Evolutionary conservation across 768 basidiomycete genomes (phyloP).

Genomic region (Heimioporus sp.): DNA sequence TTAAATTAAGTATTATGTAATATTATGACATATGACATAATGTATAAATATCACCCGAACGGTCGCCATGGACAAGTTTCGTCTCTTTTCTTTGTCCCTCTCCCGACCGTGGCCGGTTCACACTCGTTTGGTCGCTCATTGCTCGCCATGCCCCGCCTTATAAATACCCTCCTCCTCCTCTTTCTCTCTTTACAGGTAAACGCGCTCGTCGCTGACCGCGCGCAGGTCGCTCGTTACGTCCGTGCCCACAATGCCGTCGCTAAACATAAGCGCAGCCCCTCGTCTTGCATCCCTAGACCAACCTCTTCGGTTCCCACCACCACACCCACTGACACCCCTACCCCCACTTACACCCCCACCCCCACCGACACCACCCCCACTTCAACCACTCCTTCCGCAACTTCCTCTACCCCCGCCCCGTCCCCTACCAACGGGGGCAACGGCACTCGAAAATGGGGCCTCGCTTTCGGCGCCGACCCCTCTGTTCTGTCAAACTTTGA

Average conservation of each 20-base stretch:
- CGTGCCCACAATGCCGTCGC: constrained; percentile 46
- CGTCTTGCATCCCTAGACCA: constrained; percentile 56
- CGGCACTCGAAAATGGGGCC: constrained; percentile 48
- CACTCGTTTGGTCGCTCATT: constrained; percentile 36
- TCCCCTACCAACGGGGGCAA: constrained; percentile 2
- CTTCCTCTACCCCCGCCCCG: constrained; percentile 22
- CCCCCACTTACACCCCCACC: background rate
- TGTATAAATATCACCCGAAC: too few relatives aligned
- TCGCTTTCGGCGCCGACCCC: constrained; percentile 32
- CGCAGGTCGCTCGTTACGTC: constrained; percentile 44
- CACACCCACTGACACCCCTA: constrained; percentile 6
- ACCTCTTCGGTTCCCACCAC: constrained; percentile 12
- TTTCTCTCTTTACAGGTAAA: constrained; percentile 44
- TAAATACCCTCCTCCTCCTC: constrained; percentile 55
- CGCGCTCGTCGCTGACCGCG: constrained; percentile 47
- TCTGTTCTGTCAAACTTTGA: constrained; percentile 48
- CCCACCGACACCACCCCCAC: background rate
- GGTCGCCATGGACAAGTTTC: background rate
- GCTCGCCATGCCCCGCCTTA: background rate
- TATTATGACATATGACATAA: too few relatives aligned
- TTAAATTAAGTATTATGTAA: constrained; percentile 2
- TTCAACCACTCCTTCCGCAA: constrained; percentile 10
- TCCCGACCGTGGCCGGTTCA: constrained; percentile 14
- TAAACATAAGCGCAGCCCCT: constrained; percentile 47
- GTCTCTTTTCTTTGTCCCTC: constrained; percentile 8